Conservation (phyloP, 495 filamentous ascomycete species). For the Aspergillus nidulans region DNA sequence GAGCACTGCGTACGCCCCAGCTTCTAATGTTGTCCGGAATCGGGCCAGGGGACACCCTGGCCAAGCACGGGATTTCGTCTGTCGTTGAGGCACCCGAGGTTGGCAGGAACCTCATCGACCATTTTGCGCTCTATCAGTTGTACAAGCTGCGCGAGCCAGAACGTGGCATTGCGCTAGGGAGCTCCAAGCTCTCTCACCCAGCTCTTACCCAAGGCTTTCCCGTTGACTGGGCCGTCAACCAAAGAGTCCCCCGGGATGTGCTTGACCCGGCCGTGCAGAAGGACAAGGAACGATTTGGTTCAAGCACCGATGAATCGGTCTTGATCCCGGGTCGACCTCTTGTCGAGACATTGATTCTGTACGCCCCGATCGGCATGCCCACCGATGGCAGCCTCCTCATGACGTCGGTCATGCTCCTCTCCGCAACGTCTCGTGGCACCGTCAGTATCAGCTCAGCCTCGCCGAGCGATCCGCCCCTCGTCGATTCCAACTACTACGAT, state of each 20-base stretch:
- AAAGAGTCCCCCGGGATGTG: background rate
- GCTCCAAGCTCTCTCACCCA: background rate
- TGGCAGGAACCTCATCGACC: constrained; percentile 2
- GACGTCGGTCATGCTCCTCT: constrained; percentile 4
- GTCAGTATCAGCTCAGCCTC: constrained; percentile 1
- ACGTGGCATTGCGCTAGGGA: constrained; percentile 1
- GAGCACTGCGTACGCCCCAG: constrained; percentile 29
- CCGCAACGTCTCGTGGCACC: constrained; percentile 1
- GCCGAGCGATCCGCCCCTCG: background rate
- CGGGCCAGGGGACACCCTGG: constrained; percentile 19
- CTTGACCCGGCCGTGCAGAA: constrained; percentile 4
- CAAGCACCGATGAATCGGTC: background rate
- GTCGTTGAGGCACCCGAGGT: constrained; percentile 1
- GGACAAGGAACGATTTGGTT: background rate
- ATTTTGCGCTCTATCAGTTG: background rate
- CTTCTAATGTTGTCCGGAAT: constrained; percentile 37
- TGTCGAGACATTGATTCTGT: background rate
- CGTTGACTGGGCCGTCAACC: constrained; percentile 3
- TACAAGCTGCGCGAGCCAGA: constrained; percentile 7
- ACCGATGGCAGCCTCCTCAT: constrained; percentile 9
- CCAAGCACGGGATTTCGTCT: background rate
- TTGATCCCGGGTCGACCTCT: background rate
- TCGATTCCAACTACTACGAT: constrained; percentile 9
- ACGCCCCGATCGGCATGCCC: background rate
- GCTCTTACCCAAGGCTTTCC: constrained; percentile 2